phyloP scores from a whole-genome alignment of 257 asterid species.

The Nicotiana undulata region DNA sequence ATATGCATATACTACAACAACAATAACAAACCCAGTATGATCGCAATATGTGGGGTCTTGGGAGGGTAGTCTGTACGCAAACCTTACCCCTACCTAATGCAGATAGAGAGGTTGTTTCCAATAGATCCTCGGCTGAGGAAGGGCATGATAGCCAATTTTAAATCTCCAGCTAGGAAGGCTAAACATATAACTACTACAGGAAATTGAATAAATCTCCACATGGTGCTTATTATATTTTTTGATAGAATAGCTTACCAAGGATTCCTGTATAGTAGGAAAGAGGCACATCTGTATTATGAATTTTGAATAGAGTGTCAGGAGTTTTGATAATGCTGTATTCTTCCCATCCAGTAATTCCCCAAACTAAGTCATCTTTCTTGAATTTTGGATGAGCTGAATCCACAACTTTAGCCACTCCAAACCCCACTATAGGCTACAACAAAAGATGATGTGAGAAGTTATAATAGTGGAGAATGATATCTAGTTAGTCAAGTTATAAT shows the following conservation, averaged over 20 bases:
- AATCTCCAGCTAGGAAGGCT: too few species aligned
- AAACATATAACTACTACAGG: too few species aligned
- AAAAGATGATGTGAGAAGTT: neutral
- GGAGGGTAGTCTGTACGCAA: too few species aligned
- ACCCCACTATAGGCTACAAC: slow-evolving; percentile 11
- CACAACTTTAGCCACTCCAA: slow-evolving; percentile 14
- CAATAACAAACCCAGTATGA: too few species aligned
- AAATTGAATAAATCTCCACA: neutral
- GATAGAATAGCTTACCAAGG: slow-evolving; percentile 5
- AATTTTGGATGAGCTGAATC: slow-evolving; percentile 14
- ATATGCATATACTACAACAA: too few species aligned
- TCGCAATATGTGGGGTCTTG: too few species aligned
- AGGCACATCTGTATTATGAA: slow-evolving; percentile 13
- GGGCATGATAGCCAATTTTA: too few species aligned
- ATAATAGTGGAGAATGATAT: too few species aligned
- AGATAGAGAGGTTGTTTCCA: too few species aligned
- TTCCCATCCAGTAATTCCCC: slow-evolving; percentile 25
- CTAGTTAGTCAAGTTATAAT: too few species aligned
- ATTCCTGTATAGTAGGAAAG: slow-evolving; percentile 15
- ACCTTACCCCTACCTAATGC: too few species aligned
- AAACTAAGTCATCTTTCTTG: slow-evolving; percentile 15
- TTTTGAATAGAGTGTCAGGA: neutral
- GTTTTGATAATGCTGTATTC: slow-evolving; percentile 2
- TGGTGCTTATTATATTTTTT: neutral
- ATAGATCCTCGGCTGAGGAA: too few species aligned